Evolutionary conservation across 306 rosid genomes (phyloP).

Genomic region (Sechiopsis laciniata): DNA sequence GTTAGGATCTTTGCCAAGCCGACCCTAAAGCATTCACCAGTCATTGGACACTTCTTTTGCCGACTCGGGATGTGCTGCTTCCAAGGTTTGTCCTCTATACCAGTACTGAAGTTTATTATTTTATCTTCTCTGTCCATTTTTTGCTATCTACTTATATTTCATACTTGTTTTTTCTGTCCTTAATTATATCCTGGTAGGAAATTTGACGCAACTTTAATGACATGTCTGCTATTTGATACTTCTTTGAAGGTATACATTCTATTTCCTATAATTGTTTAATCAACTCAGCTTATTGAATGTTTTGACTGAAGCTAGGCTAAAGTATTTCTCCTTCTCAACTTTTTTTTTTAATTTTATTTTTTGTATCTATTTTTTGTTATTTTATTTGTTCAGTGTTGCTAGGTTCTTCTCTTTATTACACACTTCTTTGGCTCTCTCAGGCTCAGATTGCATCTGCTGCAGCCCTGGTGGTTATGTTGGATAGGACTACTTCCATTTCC

Average conservation of each 20-base stretch:
- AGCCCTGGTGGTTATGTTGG: conserved; percentile 65
- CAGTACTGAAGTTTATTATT: background rate
- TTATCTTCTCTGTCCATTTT: background rate
- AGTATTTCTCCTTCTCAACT: background rate
- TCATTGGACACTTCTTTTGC: conserved; percentile 87
- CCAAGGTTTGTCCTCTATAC: conserved; percentile 42
- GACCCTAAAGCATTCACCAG: conserved; percentile 75
- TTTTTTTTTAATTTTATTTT: background rate
- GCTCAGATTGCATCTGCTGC: conserved; percentile 71
- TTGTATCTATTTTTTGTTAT: background rate
- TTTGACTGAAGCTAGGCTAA: background rate
- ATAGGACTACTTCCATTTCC: conserved; percentile 66
- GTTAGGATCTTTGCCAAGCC: conserved; percentile 87
- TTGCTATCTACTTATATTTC: conserved; percentile 11
- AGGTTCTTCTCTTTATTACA: conserved; percentile 11
- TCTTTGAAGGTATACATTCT: conserved; percentile 59
- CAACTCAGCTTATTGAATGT: background rate
- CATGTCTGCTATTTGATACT: conserved; percentile 86
- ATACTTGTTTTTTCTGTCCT: conserved; percentile 12
- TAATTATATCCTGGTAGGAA: conserved; percentile 40
- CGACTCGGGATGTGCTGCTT: conserved; percentile 72
- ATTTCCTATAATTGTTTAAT: conserved; percentile 21
- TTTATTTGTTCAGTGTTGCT: conserved; percentile 6
- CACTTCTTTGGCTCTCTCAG: conserved; percentile 42
- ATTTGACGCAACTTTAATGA: conserved; percentile 77